These are phyloP conservation scores for Colletotrichum sidae DNA, from an alignment of 2,329 filamentous ascomycete species.

Conservation along the genomic window DNA sequence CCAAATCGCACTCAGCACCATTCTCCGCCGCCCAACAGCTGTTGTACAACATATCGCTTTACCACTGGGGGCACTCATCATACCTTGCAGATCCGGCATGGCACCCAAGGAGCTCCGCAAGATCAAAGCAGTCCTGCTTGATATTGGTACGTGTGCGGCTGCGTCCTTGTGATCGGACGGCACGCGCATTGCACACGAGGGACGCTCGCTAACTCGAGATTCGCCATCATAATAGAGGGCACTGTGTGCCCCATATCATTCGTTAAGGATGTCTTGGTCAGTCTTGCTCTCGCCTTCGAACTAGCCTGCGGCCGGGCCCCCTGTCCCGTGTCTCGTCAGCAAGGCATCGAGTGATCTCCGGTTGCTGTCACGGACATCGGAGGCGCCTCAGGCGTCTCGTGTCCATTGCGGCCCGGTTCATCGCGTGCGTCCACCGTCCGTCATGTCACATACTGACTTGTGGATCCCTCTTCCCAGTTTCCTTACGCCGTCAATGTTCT, in stretches of 20 bases:
- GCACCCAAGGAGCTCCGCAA: slow-evolving; percentile 43
- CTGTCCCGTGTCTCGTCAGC: slow-evolving; percentile 15
- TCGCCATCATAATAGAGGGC: slow-evolving; percentile 68
- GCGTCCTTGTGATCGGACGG: too few species aligned
- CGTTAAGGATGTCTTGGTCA: slow-evolving; percentile 85
- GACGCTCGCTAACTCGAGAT: slow-evolving; percentile 23
- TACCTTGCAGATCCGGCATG: slow-evolving; percentile 42
- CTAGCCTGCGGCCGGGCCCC: slow-evolving; percentile 32
- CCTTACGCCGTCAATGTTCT: slow-evolving; percentile 79
- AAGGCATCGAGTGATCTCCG: too few species aligned
- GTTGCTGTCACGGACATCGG: slow-evolving; percentile 9
- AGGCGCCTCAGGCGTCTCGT: neutral
- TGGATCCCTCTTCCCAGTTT: slow-evolving; percentile 63
- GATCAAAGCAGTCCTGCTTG: slow-evolving; percentile 64
- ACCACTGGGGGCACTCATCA: slow-evolving; percentile 12
- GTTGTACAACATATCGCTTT: neutral
- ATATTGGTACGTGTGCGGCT: slow-evolving; percentile 64
- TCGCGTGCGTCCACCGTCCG: slow-evolving; percentile 15
- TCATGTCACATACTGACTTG: slow-evolving; percentile 13
- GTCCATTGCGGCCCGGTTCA: slow-evolving; percentile 21
- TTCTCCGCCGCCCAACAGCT: too few species aligned
- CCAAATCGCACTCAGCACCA: too few species aligned
- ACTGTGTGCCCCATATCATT: slow-evolving; percentile 87
- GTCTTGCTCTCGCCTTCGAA: slow-evolving; percentile 47
- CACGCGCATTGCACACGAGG: neutral